Conservation (phyloP, 768 basidiomycete genomes). For the Lactarius sanguifluus region DNA sequence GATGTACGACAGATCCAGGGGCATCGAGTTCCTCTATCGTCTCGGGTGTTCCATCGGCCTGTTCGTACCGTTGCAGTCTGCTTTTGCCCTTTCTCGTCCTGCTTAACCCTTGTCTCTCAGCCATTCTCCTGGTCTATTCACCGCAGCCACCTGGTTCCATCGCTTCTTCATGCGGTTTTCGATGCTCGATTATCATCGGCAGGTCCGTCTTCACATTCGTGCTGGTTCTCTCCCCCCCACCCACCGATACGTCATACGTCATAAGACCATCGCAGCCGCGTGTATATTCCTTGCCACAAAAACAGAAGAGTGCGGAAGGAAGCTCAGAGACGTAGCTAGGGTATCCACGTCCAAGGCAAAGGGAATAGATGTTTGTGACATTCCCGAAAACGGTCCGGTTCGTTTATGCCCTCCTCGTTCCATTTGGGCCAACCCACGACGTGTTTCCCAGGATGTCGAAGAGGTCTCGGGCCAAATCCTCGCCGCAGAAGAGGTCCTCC, state of each 20-base stretch:
- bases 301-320: constrained; percentile 85
- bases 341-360: constrained; percentile 70
- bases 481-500: constrained; percentile 70
- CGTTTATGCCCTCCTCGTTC: constrained; percentile 28
- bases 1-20: constrained; percentile 75
- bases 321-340: constrained; percentile 80
- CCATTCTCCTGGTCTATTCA: constrained; percentile 78
- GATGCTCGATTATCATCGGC: constrained; percentile 77
- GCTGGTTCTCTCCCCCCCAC: background rate
- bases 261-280: constrained; percentile 77
- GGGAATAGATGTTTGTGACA: constrained; percentile 52
- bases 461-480: constrained; percentile 67
- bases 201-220: constrained; percentile 46
- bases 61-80: constrained; percentile 47
- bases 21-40: constrained; percentile 84
- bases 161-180: constrained; percentile 88
- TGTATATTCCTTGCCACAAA: constrained; percentile 91
- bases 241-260: constrained; percentile 20
- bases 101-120: constrained; percentile 41
- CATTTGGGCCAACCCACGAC: constrained; percentile 1
- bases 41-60: constrained; percentile 73
- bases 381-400: constrained; percentile 67
- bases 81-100: constrained; percentile 20
- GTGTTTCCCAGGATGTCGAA: constrained; percentile 62
- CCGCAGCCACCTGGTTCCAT: constrained; percentile 89